A percentile compares a stretch with the other conserved stretches of the same genome.
phyloP scores from a whole-genome alignment of 2,329 filamentous ascomycete species.

The Fusarium piperis region DNA sequence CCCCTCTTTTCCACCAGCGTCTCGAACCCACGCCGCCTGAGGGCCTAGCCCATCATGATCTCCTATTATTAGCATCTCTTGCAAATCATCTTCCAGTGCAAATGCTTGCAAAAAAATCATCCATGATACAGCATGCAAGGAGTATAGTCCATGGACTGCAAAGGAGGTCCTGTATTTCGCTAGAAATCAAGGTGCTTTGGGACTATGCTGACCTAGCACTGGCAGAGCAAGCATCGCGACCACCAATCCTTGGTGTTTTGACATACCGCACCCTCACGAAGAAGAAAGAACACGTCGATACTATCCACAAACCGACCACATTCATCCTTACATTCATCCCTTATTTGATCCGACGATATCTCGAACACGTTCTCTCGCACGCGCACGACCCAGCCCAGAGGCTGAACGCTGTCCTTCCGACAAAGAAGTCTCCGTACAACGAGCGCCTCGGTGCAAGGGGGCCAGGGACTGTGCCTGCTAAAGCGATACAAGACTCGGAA shows the following conservation, averaged over 20 bases:
- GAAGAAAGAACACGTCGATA: neutral
- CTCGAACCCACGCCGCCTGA: neutral
- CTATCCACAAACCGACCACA: neutral
- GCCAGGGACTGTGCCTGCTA: neutral
- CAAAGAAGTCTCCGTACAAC: neutral
- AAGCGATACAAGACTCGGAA: too few relatives aligned
- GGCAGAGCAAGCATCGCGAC: neutral
- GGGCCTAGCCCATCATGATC: neutral
- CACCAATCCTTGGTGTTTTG: constrained; percentile 11
- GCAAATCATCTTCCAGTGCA: neutral
- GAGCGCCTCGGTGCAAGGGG: neutral
- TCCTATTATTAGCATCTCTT: neutral
- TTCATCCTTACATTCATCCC: neutral
- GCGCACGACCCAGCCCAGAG: neutral
- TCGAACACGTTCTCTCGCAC: neutral
- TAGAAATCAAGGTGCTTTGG: neutral
- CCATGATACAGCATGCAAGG: neutral
- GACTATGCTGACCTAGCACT: neutral
- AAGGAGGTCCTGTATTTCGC: neutral
- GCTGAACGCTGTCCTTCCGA: neutral
- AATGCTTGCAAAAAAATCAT: neutral
- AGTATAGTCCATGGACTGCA: neutral
- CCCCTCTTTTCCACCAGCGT: neutral
- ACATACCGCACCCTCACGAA: neutral
- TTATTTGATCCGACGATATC: neutral